Evolutionary conservation across 371 early-diverging fungal genomes (phyloP).

Genomic region (Rhizomucor miehei): DNA sequence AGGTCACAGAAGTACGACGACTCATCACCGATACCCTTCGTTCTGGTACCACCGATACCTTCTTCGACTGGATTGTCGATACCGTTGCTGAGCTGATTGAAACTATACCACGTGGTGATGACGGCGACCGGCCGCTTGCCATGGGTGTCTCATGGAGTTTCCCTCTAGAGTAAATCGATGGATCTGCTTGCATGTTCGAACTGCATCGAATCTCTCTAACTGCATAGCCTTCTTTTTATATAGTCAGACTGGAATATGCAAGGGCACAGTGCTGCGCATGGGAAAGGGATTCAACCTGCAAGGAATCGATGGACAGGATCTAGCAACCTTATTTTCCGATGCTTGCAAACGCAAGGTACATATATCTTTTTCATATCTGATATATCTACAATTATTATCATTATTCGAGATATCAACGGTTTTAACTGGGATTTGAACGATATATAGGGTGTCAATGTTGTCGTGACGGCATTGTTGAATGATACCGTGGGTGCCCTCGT

Average conservation of each 20-base stretch:
- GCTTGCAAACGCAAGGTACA: constrained; percentile 69
- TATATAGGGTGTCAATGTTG: constrained; percentile 55
- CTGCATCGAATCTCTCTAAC: background rate
- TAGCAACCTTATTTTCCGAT: constrained; percentile 69
- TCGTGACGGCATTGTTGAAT: constrained; percentile 89
- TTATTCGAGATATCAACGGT: too few species aligned
- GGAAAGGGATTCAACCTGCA: constrained; percentile 84
- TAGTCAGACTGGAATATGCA: constrained; percentile 70
- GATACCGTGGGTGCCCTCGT: constrained; percentile 90
- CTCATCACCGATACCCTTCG: constrained; percentile 62
- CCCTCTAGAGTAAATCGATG: constrained; percentile 39
- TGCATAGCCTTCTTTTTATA: background rate
- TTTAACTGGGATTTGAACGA: too few species aligned
- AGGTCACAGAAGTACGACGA: constrained; percentile 69
- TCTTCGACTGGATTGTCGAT: constrained; percentile 90
- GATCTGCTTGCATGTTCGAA: too few species aligned
- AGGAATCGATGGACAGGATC: constrained; percentile 79
- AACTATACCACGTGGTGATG: constrained; percentile 7
- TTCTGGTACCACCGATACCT: constrained; percentile 51
- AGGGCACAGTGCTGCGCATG: constrained; percentile 81
- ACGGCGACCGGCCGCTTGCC: constrained; percentile 21
- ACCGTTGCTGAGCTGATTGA: constrained; percentile 27
- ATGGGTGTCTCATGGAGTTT: constrained; percentile 51
- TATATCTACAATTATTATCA: too few species aligned
- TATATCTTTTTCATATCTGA: background rate